Base-by-base conservation (phyloP, 2,329 filamentous ascomycete species). In the Monilinia aucupariae region DNA sequence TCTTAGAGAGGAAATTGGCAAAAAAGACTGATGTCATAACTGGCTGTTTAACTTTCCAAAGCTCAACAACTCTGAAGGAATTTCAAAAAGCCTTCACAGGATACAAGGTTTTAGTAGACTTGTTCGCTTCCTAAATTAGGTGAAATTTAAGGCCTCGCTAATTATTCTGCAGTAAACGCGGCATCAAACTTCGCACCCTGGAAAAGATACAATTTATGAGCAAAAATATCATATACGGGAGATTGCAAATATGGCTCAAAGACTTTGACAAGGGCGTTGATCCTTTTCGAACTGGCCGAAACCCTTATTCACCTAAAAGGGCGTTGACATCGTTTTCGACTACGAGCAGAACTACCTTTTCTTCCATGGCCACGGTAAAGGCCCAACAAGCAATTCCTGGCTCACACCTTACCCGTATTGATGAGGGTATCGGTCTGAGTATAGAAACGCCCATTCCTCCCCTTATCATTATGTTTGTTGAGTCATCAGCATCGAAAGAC, bases 381-480 rank as follows among this genome's bases (percentile, higher is more conserved):
- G 60, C 45, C 3, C 43, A 43, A 5, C 43, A 62, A 43, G 25
- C 27, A 1, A 50, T 62, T 43, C 34, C 32, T 10, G 51, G 60
- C 5, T 37, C 60, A 48, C 43, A 49, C 4, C 22, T 56, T 3
- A 50, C 32, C 3, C 20, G 12, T 17, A 25, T 62, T 12, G 60
- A 62, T 22, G 43, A 56, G 20, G 45, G 60, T 5, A 30, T n/a
- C 20, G 51, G 51, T 3, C 25, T 62, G 8, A 7, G 20, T 2
- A 22, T 58, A 39, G 32, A 50, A 4, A 41, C 8, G 51, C 60
- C 51, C 4, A 17, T 62, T 10, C 15, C 51, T 32, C 60, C 60
- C 12, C 45, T 62, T 4, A 20, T 62, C 22, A 20, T 62, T 22
- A 43, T 62, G 51, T 62, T 62, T 56, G 60, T 62, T 5, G 60